Evolutionary conservation across 208 protist species (phyloP).

Genomic region (Blechomonas ayalai): DNA sequence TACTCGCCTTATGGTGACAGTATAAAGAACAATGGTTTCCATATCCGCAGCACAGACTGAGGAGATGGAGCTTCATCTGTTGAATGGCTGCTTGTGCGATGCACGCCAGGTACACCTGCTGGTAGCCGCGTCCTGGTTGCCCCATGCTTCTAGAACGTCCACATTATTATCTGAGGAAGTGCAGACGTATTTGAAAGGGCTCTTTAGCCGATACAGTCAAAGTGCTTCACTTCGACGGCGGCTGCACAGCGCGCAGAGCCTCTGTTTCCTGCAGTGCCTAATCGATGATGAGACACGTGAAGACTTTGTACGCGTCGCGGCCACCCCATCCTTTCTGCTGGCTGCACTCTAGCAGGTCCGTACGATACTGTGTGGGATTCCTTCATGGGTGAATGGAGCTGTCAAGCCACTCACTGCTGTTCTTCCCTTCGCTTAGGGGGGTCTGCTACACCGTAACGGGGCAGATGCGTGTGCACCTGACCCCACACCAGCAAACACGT

Average conservation of each 20-base stretch:
- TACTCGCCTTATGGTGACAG: too few species aligned
- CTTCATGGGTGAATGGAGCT: too few species aligned
- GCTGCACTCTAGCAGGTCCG: too few species aligned
- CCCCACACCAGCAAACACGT: too few species aligned
- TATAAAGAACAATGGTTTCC: neutral
- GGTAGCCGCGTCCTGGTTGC: conserved; percentile 36
- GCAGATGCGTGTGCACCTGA: too few species aligned
- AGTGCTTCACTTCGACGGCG: conserved; percentile 28
- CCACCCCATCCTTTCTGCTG: conserved; percentile 54
- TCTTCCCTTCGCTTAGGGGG: too few species aligned
- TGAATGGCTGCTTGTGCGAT: conserved; percentile 52
- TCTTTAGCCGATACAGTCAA: conserved; percentile 39
- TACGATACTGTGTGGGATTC: too few species aligned
- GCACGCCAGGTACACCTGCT: conserved; percentile 51
- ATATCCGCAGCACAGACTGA: neutral
- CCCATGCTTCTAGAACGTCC: conserved; percentile 6
- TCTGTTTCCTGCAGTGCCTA: conserved; percentile 72
- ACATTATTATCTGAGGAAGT: conserved; percentile 31
- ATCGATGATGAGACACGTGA: conserved; percentile 32
- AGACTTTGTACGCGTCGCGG: conserved; percentile 55
- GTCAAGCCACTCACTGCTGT: too few species aligned
- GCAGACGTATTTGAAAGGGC: conserved; percentile 42
- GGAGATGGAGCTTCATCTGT: conserved; percentile 30
- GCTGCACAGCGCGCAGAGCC: conserved; percentile 22
- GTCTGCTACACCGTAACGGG: too few species aligned